Base-by-base conservation (phyloP, 1,284 basidiomycete species). In the Vanrija sp. region DNA sequence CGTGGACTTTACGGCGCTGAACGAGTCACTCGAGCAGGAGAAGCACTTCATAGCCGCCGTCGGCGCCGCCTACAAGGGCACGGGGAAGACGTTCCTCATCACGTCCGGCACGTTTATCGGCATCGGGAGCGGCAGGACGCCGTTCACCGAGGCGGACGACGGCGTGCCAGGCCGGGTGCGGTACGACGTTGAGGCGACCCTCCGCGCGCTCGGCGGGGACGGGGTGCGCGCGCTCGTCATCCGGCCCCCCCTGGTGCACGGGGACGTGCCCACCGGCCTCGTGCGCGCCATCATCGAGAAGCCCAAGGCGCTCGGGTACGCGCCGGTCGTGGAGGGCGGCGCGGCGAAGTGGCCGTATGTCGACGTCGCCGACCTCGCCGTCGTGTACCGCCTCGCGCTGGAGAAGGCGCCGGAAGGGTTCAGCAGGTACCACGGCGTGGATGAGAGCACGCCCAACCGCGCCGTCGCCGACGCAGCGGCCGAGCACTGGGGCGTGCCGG, bases 281-380 rank as follows among this genome's bases (percentile, higher is more conserved):
- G 20, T 64, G 15, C 18, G 41, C 1, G 19, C 36, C n/a, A 18
- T 62, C 4, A 54, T 66, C 48, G 20, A 19, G 5, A 25, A 23
- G 0, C 59, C 65, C 16, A 51, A 47, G 10, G 36, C 56, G 39
- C 45, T 18, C 5, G 65, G 66, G 2, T 52, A 37, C 37, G 41
- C 59, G 14, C 57, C 52, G 1, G 64, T 60, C 52, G 42, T 67
- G 31, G 64, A 45, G 2, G 54, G 63, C 0, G 59, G 59, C 3
- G 9, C 14, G 2, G 59, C 57, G 44, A 31, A 39, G 15, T 64
- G 63, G 63, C 53, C 61, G 2, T 37, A 61, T 5, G 54, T 56
- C 8, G 57, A 67, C 53, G 57, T 62, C 25, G 36, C 56, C 10
- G 71, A 71, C 51, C 60, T 56, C 2, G 69, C 64, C 0, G 43